Base-by-base conservation (phyloP, 2,329 filamentous ascomycete genomes). In the Cladosporium cucumerinum region DNA sequence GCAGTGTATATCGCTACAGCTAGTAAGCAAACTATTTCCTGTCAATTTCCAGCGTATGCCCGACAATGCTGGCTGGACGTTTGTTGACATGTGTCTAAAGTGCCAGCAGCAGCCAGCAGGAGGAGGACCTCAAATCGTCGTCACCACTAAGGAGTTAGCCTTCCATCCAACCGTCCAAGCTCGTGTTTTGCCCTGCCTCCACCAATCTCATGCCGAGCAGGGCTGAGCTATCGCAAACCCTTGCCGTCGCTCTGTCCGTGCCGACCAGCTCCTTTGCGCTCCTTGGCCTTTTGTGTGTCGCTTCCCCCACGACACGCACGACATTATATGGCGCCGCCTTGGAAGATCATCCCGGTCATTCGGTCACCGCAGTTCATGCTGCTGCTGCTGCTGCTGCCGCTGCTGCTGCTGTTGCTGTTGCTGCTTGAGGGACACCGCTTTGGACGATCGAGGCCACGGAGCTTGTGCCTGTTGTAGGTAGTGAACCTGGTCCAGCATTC, bases 251-350 rank as follows among this genome's bases (percentile, higher is more conserved):
- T 34, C 32, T 43, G 16, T 32, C 26, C 18, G 16, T 18, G 16
- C 51, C 51, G 26, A n/a, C 28, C 28, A 21, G 51, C n/a, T 54
- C 51, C 39, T 21, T 46, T 46, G 39, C 39, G 39, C 39, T 23
- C 23, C 39, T 46, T n/a, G 39, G 39, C 39, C 39, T 46, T 23
- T 46, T 46, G 39, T 46, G 39, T 46, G 36, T 43, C 36, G 36
- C 36, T n/a, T 43, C 18, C 39, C 51, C 51, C 51, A 32, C 51
- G 51, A 54, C 30, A 54, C 51, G 51, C 51, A 54, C 51, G 51
- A 54, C 51, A 54, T 54, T 28, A 21, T 28, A 21, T 54, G 25
- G 51, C 25, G 12, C 18, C 39, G 39, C 39, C 26, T 30, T n/a
- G 16, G 51, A 28, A 18, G 51, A 54, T 54, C 51, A 54, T 54